Evolutionary conservation across 345 rosid species (phyloP).

Genomic region (Camelina neglecta): DNA sequence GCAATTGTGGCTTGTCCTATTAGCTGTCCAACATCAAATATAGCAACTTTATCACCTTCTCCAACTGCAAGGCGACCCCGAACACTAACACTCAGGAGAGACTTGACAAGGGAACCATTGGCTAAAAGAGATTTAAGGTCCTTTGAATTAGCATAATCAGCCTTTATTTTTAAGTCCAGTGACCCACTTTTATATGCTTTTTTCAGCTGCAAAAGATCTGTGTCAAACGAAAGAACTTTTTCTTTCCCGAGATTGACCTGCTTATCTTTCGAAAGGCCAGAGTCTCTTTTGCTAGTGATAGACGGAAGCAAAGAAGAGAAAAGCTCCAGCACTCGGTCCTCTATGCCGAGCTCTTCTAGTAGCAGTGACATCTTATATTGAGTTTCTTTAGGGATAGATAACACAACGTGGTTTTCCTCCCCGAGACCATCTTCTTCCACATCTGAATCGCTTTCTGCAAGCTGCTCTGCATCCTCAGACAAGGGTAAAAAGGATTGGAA

Average conservation of each 20-base stretch:
- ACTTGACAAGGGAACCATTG: constrained; percentile 90
- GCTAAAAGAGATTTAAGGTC: constrained; percentile 88
- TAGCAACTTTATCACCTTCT: constrained; percentile 99
- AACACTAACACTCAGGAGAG: constrained; percentile 87
- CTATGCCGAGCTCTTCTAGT: constrained; percentile 84
- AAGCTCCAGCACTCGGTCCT: constrained; percentile 71
- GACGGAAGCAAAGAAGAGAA: constrained; percentile 79
- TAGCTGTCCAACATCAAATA: constrained; percentile 91
- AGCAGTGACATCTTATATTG: constrained; percentile 65
- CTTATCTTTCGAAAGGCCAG: constrained; percentile 70
- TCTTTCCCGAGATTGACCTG: constrained; percentile 72
- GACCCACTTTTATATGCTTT: constrained; percentile 98
- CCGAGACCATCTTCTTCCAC: constrained; percentile 77
- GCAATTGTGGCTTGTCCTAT: constrained; percentile 90
- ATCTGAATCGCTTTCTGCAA: constrained; percentile 91
- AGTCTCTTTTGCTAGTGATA: constrained; percentile 74
- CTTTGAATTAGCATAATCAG: constrained; percentile 92
- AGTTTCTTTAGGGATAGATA: constrained; percentile 75
- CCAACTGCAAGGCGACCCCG: constrained; percentile 99
- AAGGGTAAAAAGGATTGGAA: constrained; percentile 79
- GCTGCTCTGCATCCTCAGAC: constrained; percentile 80
- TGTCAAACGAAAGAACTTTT: constrained; percentile 75
- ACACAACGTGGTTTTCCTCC: constrained; percentile 57
- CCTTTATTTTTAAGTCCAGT: constrained; percentile 93
- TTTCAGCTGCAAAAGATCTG: constrained; percentile 88